Base-by-base conservation (phyloP, 176 grass and related monocot species). In the Chloris gayana region DNA sequence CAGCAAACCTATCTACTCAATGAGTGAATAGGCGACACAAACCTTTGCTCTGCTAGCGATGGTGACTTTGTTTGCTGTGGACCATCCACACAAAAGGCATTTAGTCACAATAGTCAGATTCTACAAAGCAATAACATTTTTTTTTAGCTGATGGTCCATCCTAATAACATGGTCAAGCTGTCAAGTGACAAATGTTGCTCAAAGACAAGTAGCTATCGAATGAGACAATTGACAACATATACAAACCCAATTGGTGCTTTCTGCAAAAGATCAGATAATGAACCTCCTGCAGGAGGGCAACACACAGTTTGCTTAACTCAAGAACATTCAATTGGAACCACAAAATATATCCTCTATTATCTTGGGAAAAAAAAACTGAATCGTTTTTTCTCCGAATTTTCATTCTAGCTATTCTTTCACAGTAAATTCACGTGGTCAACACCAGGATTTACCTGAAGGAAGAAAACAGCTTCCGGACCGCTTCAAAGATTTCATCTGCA, bases 401-500 rank as follows among this genome's bases (percentile, higher is more conserved):
- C 6, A 33, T 24, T 26, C 9, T 19, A n/a, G 4, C 44, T 33
- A 8, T 26, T 26, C 30, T 41, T 30, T 60, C 0, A 25, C 1
- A 85, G 46, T 49, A 72, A 73, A 27, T 67, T 73, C 24, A 33
- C 12, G 6, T 50, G 38, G 30, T 25, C 26, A 17, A 65, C 39
- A 85, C 59, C 19, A 11, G 13, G 27, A 79, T 46, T 67, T 87
- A 97, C 89, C 91, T 92, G 60, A 92, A 79, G 66, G 89, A 87
- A 31, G 87, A 68, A 85, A 97, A 88, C 21, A 94, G 29, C 50
- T 64, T 82, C 24, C 37, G 53, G 60, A 94, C 87, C 22, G 62
- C 89, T 76, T 90, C 89, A 76, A 94, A 97, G 51, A 97, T 90
- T 64, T 94, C 91, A 73, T 97, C 87, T 74, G 58, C 85, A 85